Conservation (phyloP, 176 grass and related monocot genomes). For the Paspalum notatum region DNA sequence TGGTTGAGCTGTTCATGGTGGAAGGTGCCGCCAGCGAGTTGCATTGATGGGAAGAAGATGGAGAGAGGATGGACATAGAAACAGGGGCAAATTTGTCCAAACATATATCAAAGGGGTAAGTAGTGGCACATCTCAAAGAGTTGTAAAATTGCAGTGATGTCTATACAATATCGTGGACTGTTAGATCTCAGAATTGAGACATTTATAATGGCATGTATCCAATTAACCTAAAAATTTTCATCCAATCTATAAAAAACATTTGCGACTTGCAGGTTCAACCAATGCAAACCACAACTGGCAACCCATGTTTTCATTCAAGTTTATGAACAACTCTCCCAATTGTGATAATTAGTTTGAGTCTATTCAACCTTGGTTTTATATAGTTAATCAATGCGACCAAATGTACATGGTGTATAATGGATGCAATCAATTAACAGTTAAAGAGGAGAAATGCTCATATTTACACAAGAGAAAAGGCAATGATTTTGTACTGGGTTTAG, state of each 20-base stretch:
- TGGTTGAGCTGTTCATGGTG: too few species aligned
- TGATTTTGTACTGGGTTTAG: neutral
- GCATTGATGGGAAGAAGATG: too few species aligned
- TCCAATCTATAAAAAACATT: neutral
- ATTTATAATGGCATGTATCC: too few species aligned
- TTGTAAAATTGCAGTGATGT: too few species aligned
- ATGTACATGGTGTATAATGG: neutral
- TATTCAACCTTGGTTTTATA: conserved; percentile 22
- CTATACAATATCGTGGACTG: too few species aligned
- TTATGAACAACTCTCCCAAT: neutral
- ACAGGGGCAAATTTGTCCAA: too few species aligned
- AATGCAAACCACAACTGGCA: neutral
- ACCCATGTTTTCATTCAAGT: neutral
- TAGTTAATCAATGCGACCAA: neutral
- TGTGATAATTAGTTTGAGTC: neutral
- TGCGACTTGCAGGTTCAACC: neutral
- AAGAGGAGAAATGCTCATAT: too few species aligned
- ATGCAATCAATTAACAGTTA: neutral
- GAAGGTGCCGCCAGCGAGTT: too few species aligned
- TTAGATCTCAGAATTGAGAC: too few species aligned
- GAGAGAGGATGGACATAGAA: too few species aligned
- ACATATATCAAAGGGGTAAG: too few species aligned
- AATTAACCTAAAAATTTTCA: neutral
- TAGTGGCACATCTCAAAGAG: too few species aligned
- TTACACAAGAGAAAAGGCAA: neutral